phyloP scores from a whole-genome alignment of 805 yeast genomes.

The Barnettozyma siamensis region DNA sequence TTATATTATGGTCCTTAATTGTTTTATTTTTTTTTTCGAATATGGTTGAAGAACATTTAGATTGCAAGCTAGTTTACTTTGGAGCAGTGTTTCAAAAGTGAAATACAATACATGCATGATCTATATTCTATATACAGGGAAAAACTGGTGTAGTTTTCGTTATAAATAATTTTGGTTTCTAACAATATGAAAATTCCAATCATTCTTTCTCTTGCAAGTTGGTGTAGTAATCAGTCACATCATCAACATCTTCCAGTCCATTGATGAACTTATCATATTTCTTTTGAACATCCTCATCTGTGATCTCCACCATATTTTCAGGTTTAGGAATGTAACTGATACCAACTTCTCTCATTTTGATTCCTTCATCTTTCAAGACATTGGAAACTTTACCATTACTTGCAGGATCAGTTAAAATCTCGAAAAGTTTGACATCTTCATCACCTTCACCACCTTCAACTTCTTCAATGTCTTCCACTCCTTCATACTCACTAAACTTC shows the following conservation, averaged over 20 bases:
- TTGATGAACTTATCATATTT: conserved; percentile 52
- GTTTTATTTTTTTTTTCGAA: neutral
- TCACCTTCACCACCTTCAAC: conserved; percentile 20
- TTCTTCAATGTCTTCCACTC: conserved; percentile 74
- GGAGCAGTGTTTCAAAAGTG: neutral
- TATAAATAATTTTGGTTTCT: neutral
- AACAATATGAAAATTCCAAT: too few relatives aligned
- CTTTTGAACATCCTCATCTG: conserved; percentile 45
- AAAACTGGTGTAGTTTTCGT: neutral
- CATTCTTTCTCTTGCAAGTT: conserved; percentile 41
- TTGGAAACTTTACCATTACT: conserved; percentile 60
- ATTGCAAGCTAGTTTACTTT: neutral
- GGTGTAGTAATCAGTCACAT: conserved; percentile 73
- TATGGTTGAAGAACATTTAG: neutral
- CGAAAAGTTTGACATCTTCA: conserved; percentile 28
- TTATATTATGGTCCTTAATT: neutral
- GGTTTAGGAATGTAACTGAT: conserved; percentile 60
- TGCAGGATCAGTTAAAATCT: conserved; percentile 57
- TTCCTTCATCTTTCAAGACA: conserved; percentile 40
- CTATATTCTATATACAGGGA: neutral
- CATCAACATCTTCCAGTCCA: conserved; percentile 72
- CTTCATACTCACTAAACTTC: conserved; percentile 58
- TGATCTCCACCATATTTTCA: conserved; percentile 52
- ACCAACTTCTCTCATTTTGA: conserved; percentile 63
- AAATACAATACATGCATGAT: neutral